These are phyloP conservation scores for Coemansia sp. DNA, from an alignment of 371 early-diverging fungal species.

Conservation along the genomic window DNA sequence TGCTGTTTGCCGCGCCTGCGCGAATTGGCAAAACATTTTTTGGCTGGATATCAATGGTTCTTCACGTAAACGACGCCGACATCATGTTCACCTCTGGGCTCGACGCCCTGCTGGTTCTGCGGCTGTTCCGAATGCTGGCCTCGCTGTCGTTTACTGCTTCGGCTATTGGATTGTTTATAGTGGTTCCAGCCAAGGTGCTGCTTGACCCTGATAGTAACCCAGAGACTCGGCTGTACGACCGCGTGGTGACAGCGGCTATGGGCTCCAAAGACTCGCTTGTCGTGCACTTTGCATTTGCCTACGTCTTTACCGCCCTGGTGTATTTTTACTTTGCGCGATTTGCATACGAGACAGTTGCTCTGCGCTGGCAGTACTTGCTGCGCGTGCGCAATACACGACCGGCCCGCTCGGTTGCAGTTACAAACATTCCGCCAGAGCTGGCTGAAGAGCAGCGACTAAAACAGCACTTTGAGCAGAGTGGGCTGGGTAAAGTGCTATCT, in stretches of 20 bases:
- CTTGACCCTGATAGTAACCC: constrained; percentile 15
- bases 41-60: constrained; percentile 48
- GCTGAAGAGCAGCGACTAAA: constrained; percentile 34
- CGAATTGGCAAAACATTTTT: constrained; percentile 45
- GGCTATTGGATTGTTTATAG: constrained; percentile 33
- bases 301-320: constrained; percentile 50
- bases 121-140: constrained; percentile 51
- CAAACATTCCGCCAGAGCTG: constrained; percentile 47
- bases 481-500: constrained; percentile 44
- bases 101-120: constrained; percentile 51
- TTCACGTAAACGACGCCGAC: constrained; percentile 46
- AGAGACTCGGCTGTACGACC: constrained; percentile 12
- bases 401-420: constrained; percentile 51
- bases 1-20: constrained; percentile 48
- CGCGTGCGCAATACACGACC: constrained; percentile 49
- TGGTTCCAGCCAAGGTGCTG: constrained; percentile 46
- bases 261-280: constrained; percentile 46
- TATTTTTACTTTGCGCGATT: constrained; percentile 50
- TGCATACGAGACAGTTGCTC: constrained; percentile 48
- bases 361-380: constrained; percentile 53
- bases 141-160: constrained; percentile 34
- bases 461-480: constrained; percentile 42
- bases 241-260: constrained; percentile 32
- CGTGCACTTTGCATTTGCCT: constrained; percentile 52
- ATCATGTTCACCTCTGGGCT: constrained; percentile 51